Base-by-base conservation (phyloP, 208 protist genomes). In the Borovskyia barvae region DNA sequence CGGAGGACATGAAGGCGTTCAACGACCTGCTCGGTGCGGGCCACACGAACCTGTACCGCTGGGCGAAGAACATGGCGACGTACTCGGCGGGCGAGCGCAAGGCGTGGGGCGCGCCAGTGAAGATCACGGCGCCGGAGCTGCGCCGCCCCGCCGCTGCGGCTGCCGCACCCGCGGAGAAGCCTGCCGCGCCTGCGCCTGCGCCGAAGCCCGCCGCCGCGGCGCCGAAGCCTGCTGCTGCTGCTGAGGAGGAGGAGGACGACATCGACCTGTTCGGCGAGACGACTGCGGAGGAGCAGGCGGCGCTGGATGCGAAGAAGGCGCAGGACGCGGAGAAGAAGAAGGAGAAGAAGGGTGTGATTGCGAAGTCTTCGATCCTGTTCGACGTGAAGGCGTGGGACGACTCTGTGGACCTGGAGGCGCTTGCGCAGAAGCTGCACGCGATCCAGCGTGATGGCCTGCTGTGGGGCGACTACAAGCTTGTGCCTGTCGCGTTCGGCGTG, bases 311-410 rank as follows among this genome's bases (percentile, higher is more conserved):
- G 33, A 55, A 55, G 49, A 55, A 55, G 49, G 42, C 71, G 41
- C 72, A 77, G 70, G 82, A 90, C 52, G 82, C 81, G 15, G 80
- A 77, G 14, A 72, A 70, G 39, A 89, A 93, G 73, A 85, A 79
- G 64, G 71, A 46, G 35, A 91, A 90, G 76, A 78, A 80, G 75
- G 76, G 41, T n/a, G 71, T 82, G 41, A 77, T 89, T 29, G 85
- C 87, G 52, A 94, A 94, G 75, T 92, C 87, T 9, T 86, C 77
- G 26, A 88, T 97, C 56, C 63, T 97, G 9, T 72, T 96, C 29
- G 88, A 95, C 69, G 78, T 97, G 47, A 97, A 97, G 76, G 86
- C 87, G 54, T 97, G 88, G 88, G 93, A 97, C 46, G 93, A 95
- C 70, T 85, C 74, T 47, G 81, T 92, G 22, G 77, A 92, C 56